Conservation (phyloP, 768 basidiomycete species). For the Auricularia sp. region DNA sequence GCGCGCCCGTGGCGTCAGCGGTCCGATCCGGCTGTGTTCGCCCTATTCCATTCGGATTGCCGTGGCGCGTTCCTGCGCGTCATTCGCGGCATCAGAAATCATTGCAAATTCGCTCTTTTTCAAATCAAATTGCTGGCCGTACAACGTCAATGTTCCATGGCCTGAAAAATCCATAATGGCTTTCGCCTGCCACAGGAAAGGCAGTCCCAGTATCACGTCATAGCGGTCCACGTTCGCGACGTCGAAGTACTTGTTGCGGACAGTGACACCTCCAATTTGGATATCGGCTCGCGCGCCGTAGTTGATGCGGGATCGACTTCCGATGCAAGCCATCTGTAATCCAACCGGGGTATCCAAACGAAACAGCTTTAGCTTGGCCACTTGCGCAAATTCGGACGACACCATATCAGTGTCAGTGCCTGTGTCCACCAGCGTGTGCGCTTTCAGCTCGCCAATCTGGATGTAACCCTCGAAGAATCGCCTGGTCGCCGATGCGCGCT, state of each 20-base stretch:
- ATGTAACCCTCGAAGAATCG: background rate
- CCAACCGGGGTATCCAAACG: constrained; percentile 11
- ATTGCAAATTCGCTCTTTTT: background rate
- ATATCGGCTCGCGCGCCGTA: constrained; percentile 16
- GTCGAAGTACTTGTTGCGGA: background rate
- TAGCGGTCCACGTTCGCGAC: background rate
- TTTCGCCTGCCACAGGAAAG: background rate
- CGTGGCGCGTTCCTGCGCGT: background rate
- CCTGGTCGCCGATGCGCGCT: background rate
- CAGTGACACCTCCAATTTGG: background rate
- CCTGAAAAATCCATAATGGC: background rate
- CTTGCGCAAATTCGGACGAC: constrained; percentile 14
- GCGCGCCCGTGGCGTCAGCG: no score
- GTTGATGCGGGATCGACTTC: constrained; percentile 22
- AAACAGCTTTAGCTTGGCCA: constrained; percentile 7
- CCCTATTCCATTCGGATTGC: background rate
- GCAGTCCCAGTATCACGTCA: background rate
- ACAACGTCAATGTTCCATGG: background rate
- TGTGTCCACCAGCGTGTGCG: constrained; percentile 16
- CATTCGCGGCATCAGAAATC: background rate
- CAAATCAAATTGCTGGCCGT: background rate
- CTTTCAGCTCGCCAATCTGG: constrained; percentile 8
- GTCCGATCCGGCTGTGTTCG: background rate
- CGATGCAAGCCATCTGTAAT: constrained; percentile 24
- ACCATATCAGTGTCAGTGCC: constrained; percentile 16